Evolutionary conservation across 78 protist genomes (phyloP), one percentile per base, ranked within the genome.

Genomic region (Chrysochromulina parva): DNA sequence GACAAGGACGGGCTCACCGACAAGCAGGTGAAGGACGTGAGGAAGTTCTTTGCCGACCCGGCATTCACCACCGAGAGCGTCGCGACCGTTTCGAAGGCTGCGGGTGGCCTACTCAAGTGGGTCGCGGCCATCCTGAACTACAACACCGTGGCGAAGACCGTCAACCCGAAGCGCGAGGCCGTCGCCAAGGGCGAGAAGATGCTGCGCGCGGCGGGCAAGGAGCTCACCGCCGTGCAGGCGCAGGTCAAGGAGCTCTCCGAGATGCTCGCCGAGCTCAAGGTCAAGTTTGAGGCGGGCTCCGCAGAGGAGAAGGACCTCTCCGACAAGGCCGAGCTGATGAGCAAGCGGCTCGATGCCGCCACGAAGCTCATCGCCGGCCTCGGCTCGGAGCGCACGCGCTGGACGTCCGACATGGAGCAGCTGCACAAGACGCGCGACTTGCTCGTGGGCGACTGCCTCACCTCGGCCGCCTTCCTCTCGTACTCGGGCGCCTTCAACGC

Each of bases 391-490:
- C 69, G 90, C 38, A 58, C 1, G 90, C 94, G 98, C 28, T 97
- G 98, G 98, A 50, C 69, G 19, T 57, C 22, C 26, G 93, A 94
- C 74, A 78, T 55, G 88, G 94, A 85, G 85, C 71, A 60, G 28
- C 88, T 95, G 69, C 54, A 48, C 20, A 86, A 52, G 81, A 1
- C 28, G 7, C 74, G 92, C 54, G 82, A 48, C 58, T 60, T 90
- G 0, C 92, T 96, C 24, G 66, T 95, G 2, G 98, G 98, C n/a
- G 96, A 96, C 92, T 89, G 93, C 67, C 95, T 96, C 26, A 69
- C 95, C 47, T 50, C 92, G 62, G 74, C 96, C 20, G 94, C 97
- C 28, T 95, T 95, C 90, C n/a, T 95, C n/a, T 89, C 93, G 52
- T 96, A 95, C 94, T 65, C 94, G 50, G 98, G 98, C 7, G 95